phyloP scores from a whole-genome alignment of 345 rosid species.

The Corchorus capsularis region DNA sequence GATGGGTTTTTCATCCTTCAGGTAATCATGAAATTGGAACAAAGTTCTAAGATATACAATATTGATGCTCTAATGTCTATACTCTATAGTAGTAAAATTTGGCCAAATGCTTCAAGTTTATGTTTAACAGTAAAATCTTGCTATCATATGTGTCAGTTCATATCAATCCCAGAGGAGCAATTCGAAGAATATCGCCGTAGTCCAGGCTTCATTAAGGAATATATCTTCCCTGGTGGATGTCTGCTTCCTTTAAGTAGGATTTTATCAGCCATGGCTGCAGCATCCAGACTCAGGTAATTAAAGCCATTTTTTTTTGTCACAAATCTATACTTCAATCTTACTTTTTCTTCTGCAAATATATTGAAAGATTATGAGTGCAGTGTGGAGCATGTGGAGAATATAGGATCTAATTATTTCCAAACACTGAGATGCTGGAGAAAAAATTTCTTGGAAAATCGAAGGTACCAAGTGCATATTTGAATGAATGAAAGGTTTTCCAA shows the following conservation, averaged over 20 bases:
- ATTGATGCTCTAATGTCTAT: background rate
- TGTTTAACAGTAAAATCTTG: background rate
- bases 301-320: background rate
- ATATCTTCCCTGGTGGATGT: conserved; percentile 88
- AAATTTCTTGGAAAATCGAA: conserved; percentile 63
- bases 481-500: background rate
- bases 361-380: conserved; percentile 31
- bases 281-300: conserved; percentile 78
- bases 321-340: background rate
- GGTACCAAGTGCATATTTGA: conserved; percentile 34
- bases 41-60: background rate
- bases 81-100: too few species aligned
- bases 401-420: conserved; percentile 74
- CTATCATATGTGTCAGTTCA: conserved; percentile 48
- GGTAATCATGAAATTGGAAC: conserved; percentile 36
- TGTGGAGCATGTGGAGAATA: conserved; percentile 80
- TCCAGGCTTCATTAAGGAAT: conserved; percentile 83
- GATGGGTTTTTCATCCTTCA: conserved; percentile 76
- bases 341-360: background rate
- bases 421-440: conserved; percentile 76
- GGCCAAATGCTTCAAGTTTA: too few species aligned
- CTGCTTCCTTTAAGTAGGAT: conserved; percentile 70
- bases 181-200: conserved; percentile 66
- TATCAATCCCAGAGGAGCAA: conserved; percentile 76
- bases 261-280: conserved; percentile 70